Evolutionary conservation across 257 asterid species (phyloP).

Genomic region (Salvia hispanica): DNA sequence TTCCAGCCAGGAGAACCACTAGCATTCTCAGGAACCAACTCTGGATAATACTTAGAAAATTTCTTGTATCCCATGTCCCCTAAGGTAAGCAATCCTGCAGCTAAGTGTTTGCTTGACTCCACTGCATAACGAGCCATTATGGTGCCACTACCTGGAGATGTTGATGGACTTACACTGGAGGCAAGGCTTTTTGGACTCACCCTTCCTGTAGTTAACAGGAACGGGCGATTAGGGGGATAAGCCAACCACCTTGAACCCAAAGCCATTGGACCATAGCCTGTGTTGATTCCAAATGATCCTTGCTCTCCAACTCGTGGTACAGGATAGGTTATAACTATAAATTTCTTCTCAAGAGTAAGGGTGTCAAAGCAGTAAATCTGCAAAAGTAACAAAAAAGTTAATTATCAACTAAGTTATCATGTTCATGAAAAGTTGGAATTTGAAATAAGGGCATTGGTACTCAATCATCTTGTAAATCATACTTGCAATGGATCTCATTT

Average conservation of each 20-base stretch:
- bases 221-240: slow-evolving; percentile 65
- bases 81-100: slow-evolving; percentile 59
- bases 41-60: slow-evolving; percentile 60
- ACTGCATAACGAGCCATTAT: slow-evolving; percentile 72
- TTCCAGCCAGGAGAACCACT: slow-evolving; percentile 62
- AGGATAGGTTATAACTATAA: slow-evolving; percentile 64
- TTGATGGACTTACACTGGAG: slow-evolving; percentile 60
- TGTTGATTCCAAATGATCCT: slow-evolving; percentile 57
- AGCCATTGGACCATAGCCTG: slow-evolving; percentile 76
- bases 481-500: slow-evolving; percentile 23
- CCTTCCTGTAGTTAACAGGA: slow-evolving; percentile 51
- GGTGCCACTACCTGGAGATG: slow-evolving; percentile 63
- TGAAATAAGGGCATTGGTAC: slow-evolving; percentile 10
- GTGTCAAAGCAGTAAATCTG: slow-evolving; percentile 70
- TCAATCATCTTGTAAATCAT: slow-evolving; percentile 10
- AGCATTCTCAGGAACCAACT: slow-evolving; percentile 62
- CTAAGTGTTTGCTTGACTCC: slow-evolving; percentile 65
- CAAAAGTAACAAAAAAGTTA: slow-evolving; percentile 32
- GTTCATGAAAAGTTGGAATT: background rate
- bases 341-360: slow-evolving; percentile 67
- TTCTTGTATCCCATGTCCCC: slow-evolving; percentile 78
- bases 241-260: slow-evolving; percentile 86
- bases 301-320: slow-evolving; percentile 67
- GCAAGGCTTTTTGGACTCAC: slow-evolving; percentile 60
- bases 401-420: slow-evolving; percentile 17